Conservation (phyloP, 2,329 filamentous ascomycete species). For the Aspergillus proliferans region DNA sequence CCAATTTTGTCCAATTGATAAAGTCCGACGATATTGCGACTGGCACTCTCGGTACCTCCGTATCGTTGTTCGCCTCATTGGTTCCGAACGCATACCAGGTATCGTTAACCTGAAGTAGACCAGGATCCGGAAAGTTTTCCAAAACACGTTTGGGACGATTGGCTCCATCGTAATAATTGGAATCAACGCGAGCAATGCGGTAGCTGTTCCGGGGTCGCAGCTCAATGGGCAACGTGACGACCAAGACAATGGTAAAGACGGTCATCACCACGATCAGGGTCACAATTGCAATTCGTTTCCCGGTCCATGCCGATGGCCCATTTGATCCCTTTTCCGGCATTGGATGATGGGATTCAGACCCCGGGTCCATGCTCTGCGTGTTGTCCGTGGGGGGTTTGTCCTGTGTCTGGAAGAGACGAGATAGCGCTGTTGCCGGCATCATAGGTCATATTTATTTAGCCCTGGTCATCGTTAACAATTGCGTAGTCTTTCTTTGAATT, state of each 20-base stretch:
- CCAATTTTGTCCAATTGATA: constrained; percentile 36
- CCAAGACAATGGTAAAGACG: constrained; percentile 3
- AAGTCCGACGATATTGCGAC: constrained; percentile 47
- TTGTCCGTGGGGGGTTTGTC: too few species aligned
- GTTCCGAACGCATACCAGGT: constrained; percentile 32
- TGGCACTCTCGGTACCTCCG: constrained; percentile 41
- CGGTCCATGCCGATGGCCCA: not conserved
- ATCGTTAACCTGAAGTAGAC: constrained; percentile 23
- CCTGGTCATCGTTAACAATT: too few species aligned
- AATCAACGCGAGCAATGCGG: constrained; percentile 5
- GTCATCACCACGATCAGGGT: not conserved
- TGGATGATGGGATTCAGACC: too few species aligned
- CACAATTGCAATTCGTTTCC: not conserved
- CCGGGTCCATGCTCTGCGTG: too few species aligned
- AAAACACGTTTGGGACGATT: constrained; percentile 16
- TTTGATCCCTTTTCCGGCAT: constrained; percentile 2
- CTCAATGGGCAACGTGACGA: constrained; percentile 17
- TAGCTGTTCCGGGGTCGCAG: constrained; percentile 3
- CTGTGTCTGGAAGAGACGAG: too few species aligned
- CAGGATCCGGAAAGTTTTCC: constrained; percentile 27
- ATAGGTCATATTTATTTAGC: too few species aligned
- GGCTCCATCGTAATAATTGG: constrained; percentile 12
- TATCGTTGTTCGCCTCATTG: constrained; percentile 14
- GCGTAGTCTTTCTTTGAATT: too few species aligned
- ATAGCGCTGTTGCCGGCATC: too few species aligned